phyloP scores from a whole-genome alignment of 139 green algal species.

The Chlamydomonas sphaeroides region DNA sequence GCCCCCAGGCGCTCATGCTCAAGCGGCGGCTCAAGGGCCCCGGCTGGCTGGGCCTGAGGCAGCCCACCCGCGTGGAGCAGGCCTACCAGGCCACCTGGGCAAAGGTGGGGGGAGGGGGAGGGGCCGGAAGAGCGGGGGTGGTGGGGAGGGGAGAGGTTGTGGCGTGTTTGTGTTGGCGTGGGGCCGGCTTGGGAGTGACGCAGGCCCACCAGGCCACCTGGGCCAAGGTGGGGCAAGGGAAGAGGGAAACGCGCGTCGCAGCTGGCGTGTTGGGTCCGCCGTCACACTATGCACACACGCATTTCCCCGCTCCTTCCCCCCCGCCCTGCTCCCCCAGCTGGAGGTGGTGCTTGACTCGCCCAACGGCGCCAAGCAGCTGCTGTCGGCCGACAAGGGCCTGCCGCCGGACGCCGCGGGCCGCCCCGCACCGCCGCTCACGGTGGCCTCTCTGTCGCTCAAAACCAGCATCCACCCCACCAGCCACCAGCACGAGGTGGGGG shows the following conservation, averaged over 20 bases:
- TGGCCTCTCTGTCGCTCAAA: slow-evolving; percentile 91
- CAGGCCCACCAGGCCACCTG: slow-evolving; percentile 75
- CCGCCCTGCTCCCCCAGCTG: slow-evolving; percentile 47
- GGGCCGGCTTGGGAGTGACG: too few species aligned
- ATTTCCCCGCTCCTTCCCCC: neutral
- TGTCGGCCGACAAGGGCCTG: slow-evolving; percentile 24
- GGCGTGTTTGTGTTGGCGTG: too few species aligned
- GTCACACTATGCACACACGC: too few species aligned
- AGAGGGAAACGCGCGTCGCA: too few species aligned
- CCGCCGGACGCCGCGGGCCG: slow-evolving; percentile 25
- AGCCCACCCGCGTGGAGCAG: slow-evolving; percentile 50
- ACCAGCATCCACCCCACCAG: slow-evolving; percentile 76
- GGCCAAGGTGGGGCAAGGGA: slow-evolving; percentile 74
- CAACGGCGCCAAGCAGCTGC: slow-evolving; percentile 74
- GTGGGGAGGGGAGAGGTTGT: too few species aligned
- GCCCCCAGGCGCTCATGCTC: slow-evolving; percentile 73
- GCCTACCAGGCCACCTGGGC: slow-evolving; percentile 84
- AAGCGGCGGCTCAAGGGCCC: slow-evolving; percentile 95
- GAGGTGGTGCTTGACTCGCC: slow-evolving; percentile 83
- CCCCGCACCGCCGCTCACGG: slow-evolving; percentile 79
- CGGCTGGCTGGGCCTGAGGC: slow-evolving; percentile 81
- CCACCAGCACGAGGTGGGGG: slow-evolving; percentile 54
- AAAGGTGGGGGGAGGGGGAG: slow-evolving; percentile 54
- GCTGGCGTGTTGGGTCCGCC: too few species aligned
- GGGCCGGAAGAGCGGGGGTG: too few species aligned